These are phyloP conservation scores for Irpex sp. DNA, from an alignment of 1,284 basidiomycete species.

Conservation along the genomic window DNA sequence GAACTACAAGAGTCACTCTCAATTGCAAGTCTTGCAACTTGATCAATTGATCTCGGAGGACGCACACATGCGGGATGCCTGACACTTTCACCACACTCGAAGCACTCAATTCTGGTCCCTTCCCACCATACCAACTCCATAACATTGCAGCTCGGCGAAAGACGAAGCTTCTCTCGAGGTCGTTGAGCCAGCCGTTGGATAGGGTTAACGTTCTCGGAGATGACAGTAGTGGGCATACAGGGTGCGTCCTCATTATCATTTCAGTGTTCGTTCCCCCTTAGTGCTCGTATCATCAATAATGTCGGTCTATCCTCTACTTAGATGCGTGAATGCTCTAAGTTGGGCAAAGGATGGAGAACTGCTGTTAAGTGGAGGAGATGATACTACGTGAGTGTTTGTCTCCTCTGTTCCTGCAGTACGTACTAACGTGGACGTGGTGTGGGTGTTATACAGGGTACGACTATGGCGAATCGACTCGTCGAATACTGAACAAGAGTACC, in stretches of 20 bases:
- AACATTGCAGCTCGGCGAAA: slow-evolving; percentile 3
- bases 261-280: neutral
- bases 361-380: slow-evolving; percentile 78
- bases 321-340: slow-evolving; percentile 82
- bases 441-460: slow-evolving; percentile 55
- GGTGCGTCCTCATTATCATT: slow-evolving; percentile 34
- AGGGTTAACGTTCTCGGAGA: slow-evolving; percentile 62
- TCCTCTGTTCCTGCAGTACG: too few species aligned
- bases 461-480: slow-evolving; percentile 59
- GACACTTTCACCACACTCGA: slow-evolving; percentile 1
- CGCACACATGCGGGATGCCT: neutral
- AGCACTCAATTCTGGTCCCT: neutral
- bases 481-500: slow-evolving; percentile 39
- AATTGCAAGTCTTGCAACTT: too few species aligned
- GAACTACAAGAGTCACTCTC: neutral
- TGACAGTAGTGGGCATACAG: slow-evolving; percentile 52
- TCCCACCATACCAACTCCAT: neutral
- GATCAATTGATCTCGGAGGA: neutral
- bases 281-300: neutral
- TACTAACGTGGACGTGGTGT: too few species aligned
- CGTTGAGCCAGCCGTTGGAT: slow-evolving; percentile 29
- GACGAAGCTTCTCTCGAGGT: slow-evolving; percentile 4
- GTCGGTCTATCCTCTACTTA: slow-evolving; percentile 27
- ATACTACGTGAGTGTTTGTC: slow-evolving; percentile 59
- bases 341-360: slow-evolving; percentile 76